These are phyloP conservation scores for Dendrothele bispora DNA, from an alignment of 768 basidiomycete species.

Conservation along the genomic window DNA sequence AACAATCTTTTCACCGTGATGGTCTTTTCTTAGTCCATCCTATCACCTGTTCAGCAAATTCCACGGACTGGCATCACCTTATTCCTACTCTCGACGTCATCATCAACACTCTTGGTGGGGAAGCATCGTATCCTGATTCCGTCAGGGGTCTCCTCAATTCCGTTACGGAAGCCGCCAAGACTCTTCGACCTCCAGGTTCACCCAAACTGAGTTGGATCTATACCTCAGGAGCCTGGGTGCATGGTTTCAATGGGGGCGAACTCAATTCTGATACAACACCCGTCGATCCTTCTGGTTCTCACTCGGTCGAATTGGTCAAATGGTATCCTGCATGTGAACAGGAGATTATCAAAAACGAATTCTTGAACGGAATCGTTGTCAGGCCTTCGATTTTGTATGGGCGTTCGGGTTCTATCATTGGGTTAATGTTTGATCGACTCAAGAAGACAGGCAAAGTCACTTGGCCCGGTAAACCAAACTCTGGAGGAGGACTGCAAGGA, in stretches of 20 bases:
- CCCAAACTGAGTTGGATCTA: conserved; percentile 45
- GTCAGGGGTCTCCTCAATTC: conserved; percentile 22
- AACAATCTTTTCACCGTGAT: too few relatives aligned
- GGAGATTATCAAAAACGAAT: conserved; percentile 22
- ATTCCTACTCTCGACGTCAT: conserved; percentile 32
- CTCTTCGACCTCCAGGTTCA: conserved; percentile 24
- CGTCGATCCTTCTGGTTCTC: too few relatives aligned
- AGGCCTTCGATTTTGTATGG: conserved; percentile 44
- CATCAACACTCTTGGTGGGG: conserved; percentile 30
- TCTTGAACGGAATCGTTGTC: conserved; percentile 45
- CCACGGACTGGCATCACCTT: conserved; percentile 23
- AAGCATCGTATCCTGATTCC: conserved; percentile 15
- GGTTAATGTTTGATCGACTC: conserved; percentile 26
- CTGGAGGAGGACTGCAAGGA: too few relatives aligned
- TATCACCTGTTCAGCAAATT: conserved; percentile 24
- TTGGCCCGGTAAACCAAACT: conserved; percentile 34
- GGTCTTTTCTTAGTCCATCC: conserved; percentile 31
- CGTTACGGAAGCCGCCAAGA: conserved; percentile 21
- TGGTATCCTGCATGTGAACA: conserved; percentile 38
- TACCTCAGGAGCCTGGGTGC: conserved; percentile 46
- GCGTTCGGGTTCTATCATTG: conserved; percentile 34
- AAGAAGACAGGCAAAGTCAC: conserved; percentile 24
- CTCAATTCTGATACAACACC: conserved; percentile 35
- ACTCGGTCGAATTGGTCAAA: conserved; percentile 23
- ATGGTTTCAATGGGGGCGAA: conserved; percentile 33